A percentile compares a stretch with the other conserved stretches of the same genome.
Conservation (phyloP, 768 basidiomycete genomes). For the Lentinula edodes region DNA sequence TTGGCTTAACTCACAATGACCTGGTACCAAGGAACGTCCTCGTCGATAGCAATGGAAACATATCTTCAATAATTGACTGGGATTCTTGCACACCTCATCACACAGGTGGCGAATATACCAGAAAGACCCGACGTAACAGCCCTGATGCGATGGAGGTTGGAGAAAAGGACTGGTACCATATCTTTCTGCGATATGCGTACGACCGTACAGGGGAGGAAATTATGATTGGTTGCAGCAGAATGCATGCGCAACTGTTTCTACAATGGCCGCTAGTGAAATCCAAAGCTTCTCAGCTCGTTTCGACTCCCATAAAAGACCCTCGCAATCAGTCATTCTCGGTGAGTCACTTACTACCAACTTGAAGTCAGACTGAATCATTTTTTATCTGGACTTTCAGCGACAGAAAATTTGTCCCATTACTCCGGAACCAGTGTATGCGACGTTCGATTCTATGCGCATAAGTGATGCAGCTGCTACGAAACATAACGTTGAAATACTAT, state of each 20-base stretch:
- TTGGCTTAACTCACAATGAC: neutral
- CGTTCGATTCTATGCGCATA: neutral
- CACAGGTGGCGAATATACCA: neutral
- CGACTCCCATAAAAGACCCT: neutral
- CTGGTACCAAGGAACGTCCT: neutral
- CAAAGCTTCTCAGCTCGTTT: neutral
- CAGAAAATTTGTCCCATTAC: neutral
- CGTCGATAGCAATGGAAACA: neutral
- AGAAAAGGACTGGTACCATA: neutral
- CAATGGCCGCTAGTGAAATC: neutral
- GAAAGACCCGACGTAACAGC: neutral
- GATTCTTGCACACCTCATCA: neutral
- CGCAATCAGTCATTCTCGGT: slow-evolving; percentile 1
- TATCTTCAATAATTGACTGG: neutral
- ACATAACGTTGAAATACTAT: no score
- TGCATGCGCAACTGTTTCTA: neutral
- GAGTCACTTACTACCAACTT: neutral
- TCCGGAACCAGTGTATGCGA: neutral
- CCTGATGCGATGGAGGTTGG: neutral
- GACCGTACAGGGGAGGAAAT: slow-evolving; percentile 1
- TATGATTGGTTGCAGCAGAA: neutral
- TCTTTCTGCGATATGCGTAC: neutral
- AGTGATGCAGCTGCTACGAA: neutral
- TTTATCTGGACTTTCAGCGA: neutral
- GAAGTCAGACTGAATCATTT: no score